Conservation (phyloP, 2,329 filamentous ascomycete genomes). For the Phialemoniopsis sp. region DNA sequence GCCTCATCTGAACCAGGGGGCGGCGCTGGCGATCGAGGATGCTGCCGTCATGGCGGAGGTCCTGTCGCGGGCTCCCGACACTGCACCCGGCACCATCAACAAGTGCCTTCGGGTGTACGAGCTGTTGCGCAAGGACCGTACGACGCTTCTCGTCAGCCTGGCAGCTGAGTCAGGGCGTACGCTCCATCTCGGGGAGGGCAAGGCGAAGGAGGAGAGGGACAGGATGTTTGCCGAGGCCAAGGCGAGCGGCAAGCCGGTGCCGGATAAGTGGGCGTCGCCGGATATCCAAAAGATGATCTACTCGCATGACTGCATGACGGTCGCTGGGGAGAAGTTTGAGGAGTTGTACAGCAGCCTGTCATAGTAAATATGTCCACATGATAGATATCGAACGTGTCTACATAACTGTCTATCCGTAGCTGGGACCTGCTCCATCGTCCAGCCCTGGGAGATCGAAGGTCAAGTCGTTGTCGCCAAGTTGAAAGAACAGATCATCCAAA, state of each 20-base stretch:
- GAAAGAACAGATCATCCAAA: constrained; percentile 4
- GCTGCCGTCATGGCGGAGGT: constrained; percentile 40
- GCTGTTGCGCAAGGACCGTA: constrained; percentile 44
- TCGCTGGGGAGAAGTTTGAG: constrained; percentile 38
- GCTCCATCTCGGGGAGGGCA: constrained; percentile 39
- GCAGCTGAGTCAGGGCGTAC: constrained; percentile 39
- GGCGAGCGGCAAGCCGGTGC: constrained; percentile 36
- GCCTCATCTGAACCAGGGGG: constrained; percentile 60
- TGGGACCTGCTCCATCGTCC: neutral
- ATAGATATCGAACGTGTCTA: constrained; percentile 3
- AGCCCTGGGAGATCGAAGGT: neutral
- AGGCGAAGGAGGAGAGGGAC: constrained; percentile 39
- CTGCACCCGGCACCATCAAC: constrained; percentile 29
- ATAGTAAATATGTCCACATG: neutral
- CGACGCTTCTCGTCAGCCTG: constrained; percentile 41
- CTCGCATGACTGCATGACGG: constrained; percentile 42
- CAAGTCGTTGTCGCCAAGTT: constrained; percentile 1
- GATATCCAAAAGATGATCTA: constrained; percentile 52
- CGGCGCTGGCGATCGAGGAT: constrained; percentile 63
- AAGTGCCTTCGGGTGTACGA: constrained; percentile 46
- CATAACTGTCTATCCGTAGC: neutral
- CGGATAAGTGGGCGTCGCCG: constrained; percentile 55
- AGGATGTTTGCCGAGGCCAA: constrained; percentile 35
- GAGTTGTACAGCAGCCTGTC: no score
- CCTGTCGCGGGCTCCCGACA: constrained; percentile 28